These are phyloP conservation scores for Boletus rex-veris DNA, from an alignment of 768 basidiomycete genomes.

Conservation along the genomic window DNA sequence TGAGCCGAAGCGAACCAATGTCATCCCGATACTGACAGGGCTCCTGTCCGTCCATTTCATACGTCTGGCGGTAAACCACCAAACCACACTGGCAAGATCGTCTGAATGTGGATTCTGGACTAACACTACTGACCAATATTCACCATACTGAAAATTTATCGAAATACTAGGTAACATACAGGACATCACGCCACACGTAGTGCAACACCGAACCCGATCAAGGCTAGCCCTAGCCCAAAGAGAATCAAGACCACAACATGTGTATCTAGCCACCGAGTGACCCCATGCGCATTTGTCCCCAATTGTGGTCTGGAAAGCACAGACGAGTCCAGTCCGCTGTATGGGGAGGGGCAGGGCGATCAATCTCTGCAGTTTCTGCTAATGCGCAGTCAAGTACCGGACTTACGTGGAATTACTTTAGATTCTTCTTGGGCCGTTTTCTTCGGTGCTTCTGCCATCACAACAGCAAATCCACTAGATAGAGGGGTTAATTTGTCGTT, in stretches of 20 bases:
- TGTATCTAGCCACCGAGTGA: neutral
- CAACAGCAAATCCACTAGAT: slow-evolving; percentile 8
- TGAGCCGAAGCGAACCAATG: too few relatives aligned
- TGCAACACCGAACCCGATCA: neutral
- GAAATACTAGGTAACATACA: too few relatives aligned
- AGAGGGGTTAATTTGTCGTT: neutral
- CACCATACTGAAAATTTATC: too few relatives aligned
- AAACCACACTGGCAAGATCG: too few relatives aligned
- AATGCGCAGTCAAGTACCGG: neutral
- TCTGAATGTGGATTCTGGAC: too few relatives aligned
- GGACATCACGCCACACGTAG: too few relatives aligned
- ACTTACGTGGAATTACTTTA: neutral
- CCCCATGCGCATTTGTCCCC: neutral
- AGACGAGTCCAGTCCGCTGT: neutral
- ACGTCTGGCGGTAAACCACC: too few relatives aligned
- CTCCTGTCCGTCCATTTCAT: too few relatives aligned
- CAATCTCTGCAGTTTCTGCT: neutral
- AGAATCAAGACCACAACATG: neutral
- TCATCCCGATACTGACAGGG: too few relatives aligned
- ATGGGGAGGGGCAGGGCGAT: neutral
- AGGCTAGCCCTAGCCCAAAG: neutral
- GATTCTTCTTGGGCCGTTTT: slow-evolving; percentile 5
- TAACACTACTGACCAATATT: too few relatives aligned
- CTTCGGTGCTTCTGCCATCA: slow-evolving; percentile 25
- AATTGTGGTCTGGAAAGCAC: neutral